Percentiles rank a stretch among this genome's conserved stretches.
Conservation (phyloP, 495 filamentous ascomycete species). For the Penicillium turbatum region DNA sequence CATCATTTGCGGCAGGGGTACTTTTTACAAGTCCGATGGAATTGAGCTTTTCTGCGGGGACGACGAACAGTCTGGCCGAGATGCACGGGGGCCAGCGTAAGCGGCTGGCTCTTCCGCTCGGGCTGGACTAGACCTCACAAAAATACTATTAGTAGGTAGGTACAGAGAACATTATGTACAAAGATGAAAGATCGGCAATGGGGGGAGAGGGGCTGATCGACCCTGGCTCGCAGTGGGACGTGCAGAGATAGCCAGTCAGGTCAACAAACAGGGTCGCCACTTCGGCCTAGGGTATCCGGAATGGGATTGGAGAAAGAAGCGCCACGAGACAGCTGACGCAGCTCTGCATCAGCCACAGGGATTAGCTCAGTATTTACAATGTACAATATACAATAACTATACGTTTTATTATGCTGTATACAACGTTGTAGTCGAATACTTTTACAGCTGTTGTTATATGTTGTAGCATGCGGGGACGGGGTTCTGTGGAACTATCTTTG, state of each 20-base stretch:
- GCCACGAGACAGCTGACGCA: slow-evolving; percentile 13
- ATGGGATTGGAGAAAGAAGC: not conserved
- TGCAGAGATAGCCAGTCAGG: slow-evolving; percentile 13
- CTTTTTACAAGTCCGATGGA: not conserved
- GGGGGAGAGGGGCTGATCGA: not conserved
- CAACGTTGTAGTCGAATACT: too few relatives aligned
- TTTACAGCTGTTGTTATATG: too few relatives aligned
- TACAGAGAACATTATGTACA: not conserved
- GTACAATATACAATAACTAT: too few relatives aligned
- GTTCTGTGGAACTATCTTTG: too few relatives aligned
- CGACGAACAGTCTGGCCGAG: too few relatives aligned
- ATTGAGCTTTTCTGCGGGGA: too few relatives aligned
- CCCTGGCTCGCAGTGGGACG: not conserved
- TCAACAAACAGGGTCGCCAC: slow-evolving; percentile 15
- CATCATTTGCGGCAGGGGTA: not conserved
- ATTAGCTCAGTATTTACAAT: not conserved
- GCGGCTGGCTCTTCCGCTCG: slow-evolving; percentile 7
- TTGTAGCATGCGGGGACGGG: too few relatives aligned
- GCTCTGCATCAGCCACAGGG: slow-evolving; percentile 1
- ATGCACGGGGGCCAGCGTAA: not conserved
- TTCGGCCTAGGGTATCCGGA: not conserved
- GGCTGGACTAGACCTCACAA: not conserved
- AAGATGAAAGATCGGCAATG: not conserved
- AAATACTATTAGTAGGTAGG: not conserved
- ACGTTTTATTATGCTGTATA: too few relatives aligned